phyloP scores from a whole-genome alignment of 164 flowering plant species.

The Euptelea pleiosperma region DNA sequence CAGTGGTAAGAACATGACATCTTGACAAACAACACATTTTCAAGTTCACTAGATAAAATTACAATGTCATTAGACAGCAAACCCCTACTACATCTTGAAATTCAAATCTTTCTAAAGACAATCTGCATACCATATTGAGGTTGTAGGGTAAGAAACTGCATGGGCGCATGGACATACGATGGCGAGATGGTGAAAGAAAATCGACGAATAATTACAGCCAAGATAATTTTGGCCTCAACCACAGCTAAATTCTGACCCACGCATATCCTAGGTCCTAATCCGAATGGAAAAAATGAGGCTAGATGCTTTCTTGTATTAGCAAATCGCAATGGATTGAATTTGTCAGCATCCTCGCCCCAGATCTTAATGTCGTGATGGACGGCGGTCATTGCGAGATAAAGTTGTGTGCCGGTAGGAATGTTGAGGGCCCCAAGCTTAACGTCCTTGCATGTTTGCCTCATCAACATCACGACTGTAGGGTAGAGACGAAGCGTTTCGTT shows the following conservation, averaged over 20 bases:
- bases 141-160: slow-evolving; percentile 34
- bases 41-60: no score
- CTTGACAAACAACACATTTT: no score
- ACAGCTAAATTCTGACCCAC: slow-evolving; percentile 56
- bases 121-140: slow-evolving; percentile 63
- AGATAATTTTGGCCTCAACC: slow-evolving; percentile 42
- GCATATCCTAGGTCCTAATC: slow-evolving; percentile 42
- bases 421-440: slow-evolving; percentile 46
- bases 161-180: slow-evolving; percentile 61
- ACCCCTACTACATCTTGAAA: not conserved
- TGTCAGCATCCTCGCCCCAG: slow-evolving; percentile 47
- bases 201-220: slow-evolving; percentile 39
- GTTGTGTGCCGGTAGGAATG: slow-evolving; percentile 52
- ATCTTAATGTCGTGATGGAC: slow-evolving; percentile 46
- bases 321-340: slow-evolving; percentile 43
- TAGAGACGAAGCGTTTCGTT: slow-evolving; percentile 73
- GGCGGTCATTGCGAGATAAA: slow-evolving; percentile 38
- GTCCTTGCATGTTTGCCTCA: slow-evolving; percentile 35
- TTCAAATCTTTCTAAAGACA: slow-evolving; percentile 29
- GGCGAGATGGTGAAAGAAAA: slow-evolving; percentile 46
- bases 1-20: no score
- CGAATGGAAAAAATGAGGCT: slow-evolving; percentile 45
- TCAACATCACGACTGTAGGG: slow-evolving; percentile 48
- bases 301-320: slow-evolving; percentile 25
- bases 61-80: not conserved